Percentiles rank a stretch among this genome's conserved stretches.
Evolutionary conservation across 768 basidiomycete species (phyloP).

Genomic region (Bullera alba): DNA sequence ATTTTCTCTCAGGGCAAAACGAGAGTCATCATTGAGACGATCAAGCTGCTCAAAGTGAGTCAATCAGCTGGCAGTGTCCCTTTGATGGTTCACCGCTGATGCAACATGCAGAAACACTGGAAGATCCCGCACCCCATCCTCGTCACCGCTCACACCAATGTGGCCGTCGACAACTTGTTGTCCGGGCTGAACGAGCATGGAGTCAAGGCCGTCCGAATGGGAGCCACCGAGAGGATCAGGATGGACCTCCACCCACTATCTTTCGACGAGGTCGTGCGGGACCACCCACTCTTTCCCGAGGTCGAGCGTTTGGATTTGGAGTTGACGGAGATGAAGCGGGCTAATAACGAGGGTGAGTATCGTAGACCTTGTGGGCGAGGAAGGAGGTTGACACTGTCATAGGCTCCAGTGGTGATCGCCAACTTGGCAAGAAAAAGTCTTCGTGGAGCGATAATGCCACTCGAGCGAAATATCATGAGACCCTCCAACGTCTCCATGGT

Average conservation of each 20-base stretch:
- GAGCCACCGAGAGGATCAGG: constrained; percentile 58
- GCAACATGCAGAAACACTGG: constrained; percentile 60
- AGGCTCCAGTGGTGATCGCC: too few relatives aligned
- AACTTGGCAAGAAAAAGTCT: too few relatives aligned
- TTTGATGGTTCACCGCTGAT: constrained; percentile 2
- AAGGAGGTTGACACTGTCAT: too few relatives aligned
- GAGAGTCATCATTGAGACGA: constrained; percentile 77
- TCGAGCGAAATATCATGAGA: too few relatives aligned
- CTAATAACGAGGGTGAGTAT: too few relatives aligned
- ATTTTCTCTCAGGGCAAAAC: constrained; percentile 61
- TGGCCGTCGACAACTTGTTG: constrained; percentile 83
- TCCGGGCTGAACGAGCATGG: constrained; percentile 59
- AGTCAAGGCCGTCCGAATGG: constrained; percentile 70
- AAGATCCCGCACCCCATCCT: constrained; percentile 74
- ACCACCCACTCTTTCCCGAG: constrained; percentile 55
- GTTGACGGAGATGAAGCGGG: too few relatives aligned
- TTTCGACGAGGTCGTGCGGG: constrained; percentile 58
- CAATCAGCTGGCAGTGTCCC: neutral
- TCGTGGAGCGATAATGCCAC: too few relatives aligned
- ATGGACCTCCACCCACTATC: constrained; percentile 56
- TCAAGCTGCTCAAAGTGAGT: constrained; percentile 67
- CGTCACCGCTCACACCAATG: constrained; percentile 91
- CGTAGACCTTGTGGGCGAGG: too few relatives aligned
- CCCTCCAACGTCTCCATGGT: constrained; percentile 2
- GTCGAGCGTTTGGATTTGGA: constrained; percentile 43